Percentiles rank a stretch among this genome's conserved stretches.
Conservation (phyloP, 106 monocot species). For the Cymbidium sinense region DNA sequence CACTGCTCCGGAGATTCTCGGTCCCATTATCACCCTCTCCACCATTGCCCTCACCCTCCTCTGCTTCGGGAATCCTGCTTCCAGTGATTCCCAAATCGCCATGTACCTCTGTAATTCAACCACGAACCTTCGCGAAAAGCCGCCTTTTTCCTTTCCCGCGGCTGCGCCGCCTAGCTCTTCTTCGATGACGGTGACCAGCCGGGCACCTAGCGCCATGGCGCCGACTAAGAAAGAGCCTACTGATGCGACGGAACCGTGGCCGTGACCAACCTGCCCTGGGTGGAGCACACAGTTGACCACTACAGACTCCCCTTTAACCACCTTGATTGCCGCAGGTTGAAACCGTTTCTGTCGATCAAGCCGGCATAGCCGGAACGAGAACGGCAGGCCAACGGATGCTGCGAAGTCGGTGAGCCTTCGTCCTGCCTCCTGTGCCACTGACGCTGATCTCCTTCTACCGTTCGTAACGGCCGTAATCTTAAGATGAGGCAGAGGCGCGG, state of each 20-base stretch:
- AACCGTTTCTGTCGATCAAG: slow-evolving; percentile 33
- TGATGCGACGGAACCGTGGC: slow-evolving; percentile 8
- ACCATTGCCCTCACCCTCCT: slow-evolving; percentile 23
- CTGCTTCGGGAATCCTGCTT: slow-evolving; percentile 25
- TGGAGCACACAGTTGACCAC: slow-evolving; percentile 42
- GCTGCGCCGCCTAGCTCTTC: neutral
- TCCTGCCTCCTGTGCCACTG: slow-evolving; percentile 25
- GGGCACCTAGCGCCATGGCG: neutral
- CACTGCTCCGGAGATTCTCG: slow-evolving; percentile 21
- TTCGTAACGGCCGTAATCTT: slow-evolving; percentile 36
- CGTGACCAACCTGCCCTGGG: slow-evolving; percentile 7
- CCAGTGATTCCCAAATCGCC: slow-evolving; percentile 26
- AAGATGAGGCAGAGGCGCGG: slow-evolving; percentile 38
- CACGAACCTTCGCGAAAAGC: slow-evolving; percentile 23
- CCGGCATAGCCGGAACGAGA: slow-evolving; percentile 42
- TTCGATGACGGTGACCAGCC: slow-evolving; percentile 9
- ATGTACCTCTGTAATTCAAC: slow-evolving; percentile 20
- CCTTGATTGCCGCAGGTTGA: slow-evolving; percentile 16
- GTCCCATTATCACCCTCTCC: slow-evolving; percentile 32
- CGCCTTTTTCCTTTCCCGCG: neutral
- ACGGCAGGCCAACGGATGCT: slow-evolving; percentile 35
- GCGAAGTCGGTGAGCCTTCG: slow-evolving; percentile 40
- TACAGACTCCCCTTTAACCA: slow-evolving; percentile 34
- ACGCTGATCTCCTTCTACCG: slow-evolving; percentile 7
- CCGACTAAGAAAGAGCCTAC: slow-evolving; percentile 20